A percentile compares a stretch with the other conserved stretches of the same genome.
phyloP scores from a whole-genome alignment of 1,139 yeast genomes.

The Groenewaldozyma sp. region DNA sequence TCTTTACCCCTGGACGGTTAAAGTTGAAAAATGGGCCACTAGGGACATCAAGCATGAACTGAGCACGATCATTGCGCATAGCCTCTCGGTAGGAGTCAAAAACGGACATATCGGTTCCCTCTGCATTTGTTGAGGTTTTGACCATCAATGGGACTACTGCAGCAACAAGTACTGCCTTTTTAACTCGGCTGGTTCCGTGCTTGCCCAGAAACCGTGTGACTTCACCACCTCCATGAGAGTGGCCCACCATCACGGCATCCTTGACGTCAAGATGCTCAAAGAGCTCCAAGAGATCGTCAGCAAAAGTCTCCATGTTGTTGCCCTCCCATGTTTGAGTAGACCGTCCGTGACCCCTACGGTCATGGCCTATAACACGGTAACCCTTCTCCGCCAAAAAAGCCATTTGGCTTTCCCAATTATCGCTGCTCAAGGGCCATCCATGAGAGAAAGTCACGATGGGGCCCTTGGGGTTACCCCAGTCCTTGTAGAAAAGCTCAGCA shows the following conservation, averaged over 20 bases:
- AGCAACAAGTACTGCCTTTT: conserved; percentile 12
- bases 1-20: conserved; percentile 9
- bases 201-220: conserved; percentile 10
- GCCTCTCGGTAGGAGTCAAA: conserved; percentile 9
- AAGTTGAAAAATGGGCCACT: conserved; percentile 10
- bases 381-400: conserved; percentile 9
- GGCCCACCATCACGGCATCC: conserved; percentile 12
- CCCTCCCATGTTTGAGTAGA: conserved; percentile 12
- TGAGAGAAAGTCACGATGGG: conserved; percentile 11
- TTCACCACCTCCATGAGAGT: conserved; percentile 14
- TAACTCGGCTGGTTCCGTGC: conserved; percentile 8
- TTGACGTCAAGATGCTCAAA: conserved; percentile 9
- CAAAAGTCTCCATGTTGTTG: conserved; percentile 13
- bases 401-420: conserved; percentile 15
- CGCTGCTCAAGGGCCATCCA: conserved; percentile 14
- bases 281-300: conserved; percentile 10
- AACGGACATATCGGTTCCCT: conserved; percentile 7
- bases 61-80: conserved; percentile 10
- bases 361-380: conserved; percentile 12
- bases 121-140: conserved; percentile 8
- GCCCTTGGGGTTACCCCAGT: conserved; percentile 12
- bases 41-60: conserved; percentile 11
- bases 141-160: conserved; percentile 12
- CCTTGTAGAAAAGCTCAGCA: conserved; percentile 13
- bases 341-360: conserved; percentile 14